Base-by-base conservation (phyloP, 331 rosid species). In the Quercus lobata region DNA sequence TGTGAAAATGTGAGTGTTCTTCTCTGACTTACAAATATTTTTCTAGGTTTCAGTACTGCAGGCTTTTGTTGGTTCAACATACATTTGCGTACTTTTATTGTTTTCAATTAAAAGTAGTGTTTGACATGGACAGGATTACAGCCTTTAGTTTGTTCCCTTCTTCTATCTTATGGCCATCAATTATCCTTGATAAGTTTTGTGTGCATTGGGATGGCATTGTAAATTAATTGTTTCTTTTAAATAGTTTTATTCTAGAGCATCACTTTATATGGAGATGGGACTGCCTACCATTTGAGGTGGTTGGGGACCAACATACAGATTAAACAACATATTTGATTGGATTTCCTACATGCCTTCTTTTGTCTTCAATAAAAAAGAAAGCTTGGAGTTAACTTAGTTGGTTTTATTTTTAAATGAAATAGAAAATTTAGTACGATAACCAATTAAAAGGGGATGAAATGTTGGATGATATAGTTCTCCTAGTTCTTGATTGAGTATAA, bases 1-100 rank as follows among this genome's bases (percentile, higher is more conserved):
- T 79, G 93, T 95, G 49, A 95, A 95, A 82, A 84, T 89, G 99
- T 95, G 87, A 95, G 97, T 82, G 53, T 66, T 58, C 49, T 41
- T 69, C 22, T 30, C 44, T 37, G 61, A 57, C 78, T 78, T 46
- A 1, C 56, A 68, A 68, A 81, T 73, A 57, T 84, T 21, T 62
- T 53, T 57, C 46, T 76, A 18, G 19, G 25, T 73, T 60, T 68
- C 49, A 21, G 75, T 29, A 32, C 78, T 77, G 11, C 71, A 24
- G 22, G 76, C 19, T 72, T 68, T 83, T 73, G 70, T 76, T 78
- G 19, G 35, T 71, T 35, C 25, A 35, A 34, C 21, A 6, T 7
- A 8, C 17, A n/a, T 9, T 19, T 8, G 53, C 5, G 12, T 65
- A 7, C 44, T 65, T 41, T 1, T 65, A 30, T 63, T 16, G n/a